Conservation (phyloP, 2,329 filamentous ascomycete species). For the Penicillium sp. region DNA sequence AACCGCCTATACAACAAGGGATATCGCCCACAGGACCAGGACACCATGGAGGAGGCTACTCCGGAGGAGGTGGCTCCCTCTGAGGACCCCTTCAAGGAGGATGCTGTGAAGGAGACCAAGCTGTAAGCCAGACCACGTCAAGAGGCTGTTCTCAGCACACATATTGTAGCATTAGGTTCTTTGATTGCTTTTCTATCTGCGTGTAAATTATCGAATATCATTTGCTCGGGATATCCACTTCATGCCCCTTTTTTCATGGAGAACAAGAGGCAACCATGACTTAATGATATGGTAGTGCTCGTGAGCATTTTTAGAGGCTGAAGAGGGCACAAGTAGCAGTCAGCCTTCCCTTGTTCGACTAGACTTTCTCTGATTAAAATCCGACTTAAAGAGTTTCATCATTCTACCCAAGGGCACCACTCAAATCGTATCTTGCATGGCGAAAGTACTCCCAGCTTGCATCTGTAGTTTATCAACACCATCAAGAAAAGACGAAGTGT, state of each 20-base stretch:
- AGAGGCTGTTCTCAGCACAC: neutral
- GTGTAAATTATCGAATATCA: conserved; percentile 26
- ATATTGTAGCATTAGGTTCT: conserved; percentile 21
- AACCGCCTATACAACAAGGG: conserved; percentile 42
- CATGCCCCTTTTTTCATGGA: neutral
- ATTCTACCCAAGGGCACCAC: too few relatives aligned
- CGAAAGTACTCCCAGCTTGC: too few relatives aligned
- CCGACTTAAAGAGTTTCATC: too few relatives aligned
- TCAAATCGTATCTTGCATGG: too few relatives aligned
- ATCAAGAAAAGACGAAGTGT: too few relatives aligned
- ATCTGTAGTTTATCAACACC: too few relatives aligned
- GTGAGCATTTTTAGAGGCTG: conserved; percentile 3
- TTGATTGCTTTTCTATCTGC: conserved; percentile 7
- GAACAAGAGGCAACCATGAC: neutral
- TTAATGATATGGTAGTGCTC: neutral
- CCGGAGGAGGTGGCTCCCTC: conserved; percentile 14
- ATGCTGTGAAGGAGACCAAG: conserved; percentile 15
- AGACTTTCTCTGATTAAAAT: too few relatives aligned
- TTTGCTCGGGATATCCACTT: neutral
- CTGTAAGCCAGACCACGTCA: neutral
- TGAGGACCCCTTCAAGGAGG: conserved; percentile 11
- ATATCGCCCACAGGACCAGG: conserved; percentile 41
- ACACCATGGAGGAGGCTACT: conserved; percentile 13
- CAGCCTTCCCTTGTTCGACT: too few relatives aligned
- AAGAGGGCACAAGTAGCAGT: neutral